Evolutionary conservation across 768 basidiomycete genomes (phyloP), one percentile per base, ranked within the genome.

Genomic region (Russula ochroleuca): DNA sequence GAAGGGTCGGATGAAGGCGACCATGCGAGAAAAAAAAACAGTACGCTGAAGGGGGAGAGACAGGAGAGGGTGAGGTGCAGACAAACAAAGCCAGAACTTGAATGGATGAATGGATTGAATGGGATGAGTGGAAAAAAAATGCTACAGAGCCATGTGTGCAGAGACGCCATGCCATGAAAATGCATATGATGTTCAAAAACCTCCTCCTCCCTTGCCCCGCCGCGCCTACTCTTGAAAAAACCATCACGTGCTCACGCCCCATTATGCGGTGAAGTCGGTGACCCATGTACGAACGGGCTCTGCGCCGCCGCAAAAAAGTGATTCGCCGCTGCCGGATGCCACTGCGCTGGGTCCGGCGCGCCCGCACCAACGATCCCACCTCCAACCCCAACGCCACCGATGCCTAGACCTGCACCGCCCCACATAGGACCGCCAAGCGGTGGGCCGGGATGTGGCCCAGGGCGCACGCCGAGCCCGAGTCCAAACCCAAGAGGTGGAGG

Each of bases 211-310:
- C 3, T n/a, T n/a, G n/a, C 14, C 35, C 19, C 35, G 13, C 35
- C n/a, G 21, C 25, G 23, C 52, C 31, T 5, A 10, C 38, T 38
- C 38, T 13, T 38, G 38, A 38, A 6, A 38, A 6, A 1, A 25
- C 19, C 25, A n/a, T 25, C 49, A 13, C 4, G 6, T 25, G 14
- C 40, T 61, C 49, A 65, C 59, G 64, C 64, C 19, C 67, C 67
- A 43, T 67, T 66, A 33, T 67, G 67, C 28, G 67, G 67, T n/a
- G 67, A 50, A n/a, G 61, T 67, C 37, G 67, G 67, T 23, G 67
- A 67, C n/a, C 65, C 65, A 52, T 63, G 65, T 47, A 67, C 65
- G 14, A 61, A 66, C 60, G 67, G 67, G 57, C 59, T 59, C 57
- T 64, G 67, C 41, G 65, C 64, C 58, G 64, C 65, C 2, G 64